Evolutionary conservation across 495 filamentous ascomycete genomes (phyloP).

Genomic region (Hypoxylon fragiforme): DNA sequence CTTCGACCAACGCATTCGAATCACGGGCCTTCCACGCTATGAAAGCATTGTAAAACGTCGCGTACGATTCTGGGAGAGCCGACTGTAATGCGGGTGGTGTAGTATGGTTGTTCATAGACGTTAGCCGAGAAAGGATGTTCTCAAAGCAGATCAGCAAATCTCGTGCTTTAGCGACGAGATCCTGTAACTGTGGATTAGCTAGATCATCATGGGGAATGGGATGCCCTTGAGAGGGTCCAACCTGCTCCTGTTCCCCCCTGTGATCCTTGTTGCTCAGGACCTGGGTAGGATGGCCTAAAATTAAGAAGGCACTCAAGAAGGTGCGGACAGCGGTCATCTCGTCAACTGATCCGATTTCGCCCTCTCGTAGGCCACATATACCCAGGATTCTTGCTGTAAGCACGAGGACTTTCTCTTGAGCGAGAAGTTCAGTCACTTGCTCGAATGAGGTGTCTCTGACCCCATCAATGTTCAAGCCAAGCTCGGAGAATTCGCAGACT

Average conservation of each 20-base stretch:
- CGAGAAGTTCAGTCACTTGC: constrained; percentile 75
- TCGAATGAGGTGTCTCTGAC: constrained; percentile 81
- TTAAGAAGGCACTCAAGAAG: constrained; percentile 90
- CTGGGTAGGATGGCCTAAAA: constrained; percentile 88
- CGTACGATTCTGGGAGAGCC: constrained; percentile 69
- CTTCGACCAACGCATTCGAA: constrained; percentile 83
- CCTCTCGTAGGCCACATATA: constrained; percentile 75
- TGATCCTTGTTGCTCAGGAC: constrained; percentile 84
- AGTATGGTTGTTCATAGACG: constrained; percentile 55
- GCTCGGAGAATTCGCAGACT: constrained; percentile 65
- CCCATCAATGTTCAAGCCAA: constrained; percentile 74
- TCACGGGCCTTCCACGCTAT: constrained; percentile 94
- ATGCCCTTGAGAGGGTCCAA: constrained; percentile 46
- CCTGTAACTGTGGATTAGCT: constrained; percentile 64
- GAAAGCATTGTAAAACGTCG: constrained; percentile 87
- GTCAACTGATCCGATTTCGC: constrained; percentile 66
- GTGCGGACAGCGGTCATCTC: constrained; percentile 82
- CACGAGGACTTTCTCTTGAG: constrained; percentile 69
- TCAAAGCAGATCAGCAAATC: constrained; percentile 85
- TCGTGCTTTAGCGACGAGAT: constrained; percentile 83
- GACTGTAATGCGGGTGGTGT: constrained; percentile 63
- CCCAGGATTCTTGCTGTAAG: constrained; percentile 73
- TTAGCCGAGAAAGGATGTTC: constrained; percentile 65
- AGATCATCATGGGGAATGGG: constrained; percentile 56
- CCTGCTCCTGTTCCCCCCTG: constrained; percentile 72